Evolutionary conservation across 768 basidiomycete species (phyloP).

Genomic region (Kwoniella sp.): DNA sequence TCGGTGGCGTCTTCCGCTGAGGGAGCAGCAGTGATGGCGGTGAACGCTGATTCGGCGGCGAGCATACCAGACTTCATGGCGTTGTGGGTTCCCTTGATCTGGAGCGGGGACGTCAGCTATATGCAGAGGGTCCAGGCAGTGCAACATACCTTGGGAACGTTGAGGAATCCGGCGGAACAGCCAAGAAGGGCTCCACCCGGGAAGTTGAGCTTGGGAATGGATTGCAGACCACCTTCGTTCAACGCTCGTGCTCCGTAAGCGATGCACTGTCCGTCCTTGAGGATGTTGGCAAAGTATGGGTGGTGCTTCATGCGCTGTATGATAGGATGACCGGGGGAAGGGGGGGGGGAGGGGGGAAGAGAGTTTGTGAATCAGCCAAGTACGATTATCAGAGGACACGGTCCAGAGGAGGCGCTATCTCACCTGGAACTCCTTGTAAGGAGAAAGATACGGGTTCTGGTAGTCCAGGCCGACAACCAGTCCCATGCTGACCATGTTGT

Average conservation of each 20-base stretch:
- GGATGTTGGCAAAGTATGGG: conserved; percentile 76
- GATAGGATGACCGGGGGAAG: not conserved
- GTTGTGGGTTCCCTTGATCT: conserved; percentile 95
- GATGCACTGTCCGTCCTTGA: conserved; percentile 70
- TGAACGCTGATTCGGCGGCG: conserved; percentile 81
- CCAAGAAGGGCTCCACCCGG: conserved; percentile 94
- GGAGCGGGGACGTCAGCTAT: too few species aligned
- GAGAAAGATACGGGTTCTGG: conserved; percentile 83
- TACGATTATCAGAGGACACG: too few species aligned
- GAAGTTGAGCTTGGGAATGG: conserved; percentile 78
- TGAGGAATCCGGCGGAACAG: conserved; percentile 92
- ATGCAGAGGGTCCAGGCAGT: not conserved
- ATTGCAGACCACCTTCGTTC: conserved; percentile 91
- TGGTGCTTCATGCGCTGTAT: conserved; percentile 88
- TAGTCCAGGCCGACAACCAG: conserved; percentile 93
- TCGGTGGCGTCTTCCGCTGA: conserved; percentile 23
- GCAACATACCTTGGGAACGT: conserved; percentile 71
- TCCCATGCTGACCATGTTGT: conserved; percentile 83
- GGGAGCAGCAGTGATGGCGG: conserved; percentile 53
- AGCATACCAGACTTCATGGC: conserved; percentile 99
- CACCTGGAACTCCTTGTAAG: conserved; percentile 89
- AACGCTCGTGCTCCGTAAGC: conserved; percentile 86
- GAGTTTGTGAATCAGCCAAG: not conserved
- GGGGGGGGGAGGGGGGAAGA: not conserved
- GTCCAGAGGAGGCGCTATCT: too few species aligned